phyloP scores from a whole-genome alignment of 78 protist species.

The Planoprotostelium fungivorum region DNA sequence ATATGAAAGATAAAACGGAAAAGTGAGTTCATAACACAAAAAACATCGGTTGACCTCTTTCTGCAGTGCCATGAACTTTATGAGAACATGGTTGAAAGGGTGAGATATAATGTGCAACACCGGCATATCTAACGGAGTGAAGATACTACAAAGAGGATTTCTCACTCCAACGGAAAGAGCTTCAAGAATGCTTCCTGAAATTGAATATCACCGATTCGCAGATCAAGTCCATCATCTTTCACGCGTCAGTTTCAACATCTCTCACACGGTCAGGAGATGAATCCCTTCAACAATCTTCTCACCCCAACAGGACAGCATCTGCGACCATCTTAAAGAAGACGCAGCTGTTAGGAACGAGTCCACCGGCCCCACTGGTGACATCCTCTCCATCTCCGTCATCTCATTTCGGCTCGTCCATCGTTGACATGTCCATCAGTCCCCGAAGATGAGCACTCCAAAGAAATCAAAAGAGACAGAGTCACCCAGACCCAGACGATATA shows the following conservation, averaged over 20 bases:
- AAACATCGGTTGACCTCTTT: neutral
- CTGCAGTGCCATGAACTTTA: neutral
- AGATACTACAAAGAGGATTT: neutral
- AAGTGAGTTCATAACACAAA: neutral
- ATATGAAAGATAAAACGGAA: neutral
- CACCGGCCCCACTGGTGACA: neutral
- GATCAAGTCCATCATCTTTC: neutral
- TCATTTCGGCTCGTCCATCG: too few relatives aligned
- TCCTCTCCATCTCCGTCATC: too few relatives aligned
- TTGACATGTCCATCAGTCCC: too few relatives aligned
- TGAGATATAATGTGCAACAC: neutral
- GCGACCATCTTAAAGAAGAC: neutral
- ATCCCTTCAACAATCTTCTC: neutral
- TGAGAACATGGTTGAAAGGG: neutral
- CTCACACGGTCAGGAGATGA: neutral
- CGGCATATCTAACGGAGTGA: neutral
- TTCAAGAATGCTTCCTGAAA: neutral
- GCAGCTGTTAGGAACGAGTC: neutral
- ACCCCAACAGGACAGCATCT: neutral
- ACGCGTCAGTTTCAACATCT: neutral
- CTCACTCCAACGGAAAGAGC: neutral
- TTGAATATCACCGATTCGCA: neutral
- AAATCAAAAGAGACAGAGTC: too few relatives aligned
- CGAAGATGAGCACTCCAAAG: too few relatives aligned
- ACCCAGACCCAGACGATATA: too few relatives aligned